Conservation (phyloP, 441 rosid genomes). For the Geranium incanum region DNA sequence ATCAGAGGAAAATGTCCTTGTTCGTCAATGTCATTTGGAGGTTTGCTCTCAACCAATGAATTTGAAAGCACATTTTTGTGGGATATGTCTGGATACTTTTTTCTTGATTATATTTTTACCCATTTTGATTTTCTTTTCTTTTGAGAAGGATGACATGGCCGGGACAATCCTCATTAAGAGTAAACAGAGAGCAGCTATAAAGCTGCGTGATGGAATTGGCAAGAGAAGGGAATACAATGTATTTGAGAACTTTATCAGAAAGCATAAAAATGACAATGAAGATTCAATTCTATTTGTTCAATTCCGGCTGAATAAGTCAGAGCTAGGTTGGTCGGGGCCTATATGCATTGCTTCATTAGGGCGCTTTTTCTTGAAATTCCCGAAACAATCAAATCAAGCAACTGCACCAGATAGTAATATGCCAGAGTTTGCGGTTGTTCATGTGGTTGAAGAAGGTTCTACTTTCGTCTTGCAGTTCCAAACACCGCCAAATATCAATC, state of each 20-base stretch:
- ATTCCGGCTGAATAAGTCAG: conserved; percentile 54
- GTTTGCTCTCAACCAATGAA: conserved; percentile 35
- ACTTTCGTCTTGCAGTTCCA: conserved; percentile 69
- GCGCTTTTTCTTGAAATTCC: conserved; percentile 76
- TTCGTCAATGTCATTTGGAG: conserved; percentile 81
- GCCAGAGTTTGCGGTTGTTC: conserved; percentile 66
- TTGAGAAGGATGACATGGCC: conserved; percentile 55
- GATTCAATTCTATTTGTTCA: conserved; percentile 52
- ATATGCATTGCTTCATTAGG: conserved; percentile 86
- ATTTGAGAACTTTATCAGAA: conserved; percentile 76
- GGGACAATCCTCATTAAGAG: conserved; percentile 42
- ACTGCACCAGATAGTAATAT: conserved; percentile 24
- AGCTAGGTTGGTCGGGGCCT: conserved; percentile 86
- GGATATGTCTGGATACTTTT: conserved; percentile 16
- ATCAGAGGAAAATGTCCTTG: conserved; percentile 54
- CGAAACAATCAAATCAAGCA: conserved; percentile 50
- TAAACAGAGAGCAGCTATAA: conserved; percentile 46
- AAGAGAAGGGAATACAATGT: conserved; percentile 53
- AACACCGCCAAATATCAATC: conserved; percentile 58
- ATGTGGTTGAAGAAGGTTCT: conserved; percentile 81
- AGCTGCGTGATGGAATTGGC: conserved; percentile 48
- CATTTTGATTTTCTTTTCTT: conserved; percentile 19
- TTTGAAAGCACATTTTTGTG: conserved; percentile 16
- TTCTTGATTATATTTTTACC: conserved; percentile 20
- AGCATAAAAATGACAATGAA: conserved; percentile 58